Evolutionary conservation across 2,329 filamentous ascomycete species (phyloP).

Genomic region (Cercospora zeae-maydis): DNA sequence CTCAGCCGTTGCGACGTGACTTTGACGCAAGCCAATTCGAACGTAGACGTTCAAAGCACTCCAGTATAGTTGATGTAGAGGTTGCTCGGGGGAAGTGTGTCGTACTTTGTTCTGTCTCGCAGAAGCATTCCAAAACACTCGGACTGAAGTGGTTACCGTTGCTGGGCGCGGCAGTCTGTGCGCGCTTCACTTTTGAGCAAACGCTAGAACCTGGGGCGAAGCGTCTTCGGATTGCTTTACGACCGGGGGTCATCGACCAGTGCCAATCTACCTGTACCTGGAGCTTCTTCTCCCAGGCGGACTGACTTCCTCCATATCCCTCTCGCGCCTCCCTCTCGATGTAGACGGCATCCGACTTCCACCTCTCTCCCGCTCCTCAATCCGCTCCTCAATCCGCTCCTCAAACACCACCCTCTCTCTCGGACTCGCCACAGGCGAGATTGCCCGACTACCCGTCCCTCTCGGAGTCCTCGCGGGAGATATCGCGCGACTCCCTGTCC

Average conservation of each 20-base stretch:
- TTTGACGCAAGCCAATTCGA: neutral
- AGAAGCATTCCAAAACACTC: no score
- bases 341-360: neutral
- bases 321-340: neutral
- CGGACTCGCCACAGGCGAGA: constrained; percentile 4
- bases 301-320: neutral
- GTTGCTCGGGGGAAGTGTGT: neutral
- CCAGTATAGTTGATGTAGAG: no score
- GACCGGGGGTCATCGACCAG: neutral
- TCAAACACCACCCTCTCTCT: neutral
- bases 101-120: neutral
- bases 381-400: neutral
- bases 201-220: neutral
- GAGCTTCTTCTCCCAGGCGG: neutral
- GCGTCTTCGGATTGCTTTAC: neutral
- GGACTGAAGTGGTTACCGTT: no score
- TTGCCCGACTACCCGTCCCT: neutral
- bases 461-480: constrained; percentile 1
- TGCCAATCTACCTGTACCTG: neutral
- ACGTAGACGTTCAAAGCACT: no score
- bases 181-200: neutral
- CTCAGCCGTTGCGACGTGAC: neutral
- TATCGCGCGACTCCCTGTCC: constrained; percentile 10
- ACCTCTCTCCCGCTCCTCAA: neutral
- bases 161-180: neutral